phyloP scores from a whole-genome alignment of 495 filamentous ascomycete species.

The Penicillium argentinense region DNA sequence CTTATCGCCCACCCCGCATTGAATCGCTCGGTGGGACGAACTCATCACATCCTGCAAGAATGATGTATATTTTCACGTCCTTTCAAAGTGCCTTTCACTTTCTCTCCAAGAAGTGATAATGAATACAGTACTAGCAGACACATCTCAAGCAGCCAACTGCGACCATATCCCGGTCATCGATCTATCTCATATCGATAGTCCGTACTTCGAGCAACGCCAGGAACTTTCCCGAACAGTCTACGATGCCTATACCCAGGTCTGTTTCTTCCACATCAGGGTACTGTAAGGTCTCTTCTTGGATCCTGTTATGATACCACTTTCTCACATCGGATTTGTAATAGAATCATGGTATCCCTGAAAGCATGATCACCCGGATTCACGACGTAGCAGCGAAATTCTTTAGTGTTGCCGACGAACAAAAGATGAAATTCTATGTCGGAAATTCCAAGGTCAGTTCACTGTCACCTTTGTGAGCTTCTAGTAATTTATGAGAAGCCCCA shows the following conservation, averaged over 20 bases:
- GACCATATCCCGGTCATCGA: slow-evolving; percentile 43
- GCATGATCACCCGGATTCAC: slow-evolving; percentile 37
- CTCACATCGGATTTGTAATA: no score
- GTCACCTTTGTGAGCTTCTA: no score
- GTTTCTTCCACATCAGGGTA: slow-evolving; percentile 58
- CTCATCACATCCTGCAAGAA: no score
- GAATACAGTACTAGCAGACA: slow-evolving; percentile 1
- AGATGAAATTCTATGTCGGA: slow-evolving; percentile 41
- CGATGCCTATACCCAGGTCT: slow-evolving; percentile 51
- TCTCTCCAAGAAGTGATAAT: no score
- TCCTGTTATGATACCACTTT: no score
- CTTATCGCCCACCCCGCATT: no score
- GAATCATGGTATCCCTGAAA: slow-evolving; percentile 40
- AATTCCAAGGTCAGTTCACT: slow-evolving; percentile 25
- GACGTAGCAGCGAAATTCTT: slow-evolving; percentile 46
- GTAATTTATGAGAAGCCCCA: neutral
- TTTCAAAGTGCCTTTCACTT: no score
- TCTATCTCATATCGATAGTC: slow-evolving; percentile 28
- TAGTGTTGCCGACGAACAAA: slow-evolving; percentile 45
- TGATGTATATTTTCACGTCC: no score
- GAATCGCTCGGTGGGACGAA: no score
- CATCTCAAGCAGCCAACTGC: slow-evolving; percentile 18
- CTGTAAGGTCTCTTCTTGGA: no score
- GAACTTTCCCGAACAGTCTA: slow-evolving; percentile 39
- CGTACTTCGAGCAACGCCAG: slow-evolving; percentile 27